Conservation (phyloP, 2,329 filamentous ascomycete genomes). For the Myriosclerotinia curreyana region DNA sequence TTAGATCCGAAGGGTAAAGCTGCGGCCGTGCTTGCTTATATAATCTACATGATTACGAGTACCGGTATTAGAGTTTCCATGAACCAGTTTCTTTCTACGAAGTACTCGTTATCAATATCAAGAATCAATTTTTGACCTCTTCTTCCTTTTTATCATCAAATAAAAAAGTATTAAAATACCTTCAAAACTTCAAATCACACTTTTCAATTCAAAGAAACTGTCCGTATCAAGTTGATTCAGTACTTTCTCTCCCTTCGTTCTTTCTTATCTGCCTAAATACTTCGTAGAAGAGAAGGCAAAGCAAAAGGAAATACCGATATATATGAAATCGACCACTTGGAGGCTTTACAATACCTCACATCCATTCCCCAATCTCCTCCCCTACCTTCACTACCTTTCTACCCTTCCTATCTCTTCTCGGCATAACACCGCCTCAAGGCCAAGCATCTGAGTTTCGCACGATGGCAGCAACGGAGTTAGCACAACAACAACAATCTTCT, state of each 20-base stretch:
- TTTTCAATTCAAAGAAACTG: too few relatives aligned
- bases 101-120: not conserved
- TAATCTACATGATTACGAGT: too few relatives aligned
- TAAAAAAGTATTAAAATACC: too few relatives aligned
- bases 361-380: not conserved
- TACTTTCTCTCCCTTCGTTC: not conserved
- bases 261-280: not conserved
- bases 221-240: not conserved
- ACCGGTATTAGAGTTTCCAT: too few relatives aligned
- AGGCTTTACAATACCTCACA: not conserved
- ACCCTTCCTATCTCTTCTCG: not conserved
- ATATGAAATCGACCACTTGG: not conserved
- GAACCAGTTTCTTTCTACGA: not conserved
- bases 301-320: constrained; percentile 2
- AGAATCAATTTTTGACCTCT: not conserved
- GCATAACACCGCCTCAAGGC: constrained; percentile 5
- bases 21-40: too few relatives aligned
- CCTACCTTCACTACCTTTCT: not conserved
- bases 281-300: not conserved
- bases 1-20: too few relatives aligned
- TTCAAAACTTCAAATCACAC: too few relatives aligned
- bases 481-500: constrained; percentile 39
- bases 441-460: constrained; percentile 1
- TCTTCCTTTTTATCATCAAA: too few relatives aligned
- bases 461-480: constrained; percentile 44